Conservation (phyloP, 306 rosid genomes). For the Lithocarpus polystachyus region DNA sequence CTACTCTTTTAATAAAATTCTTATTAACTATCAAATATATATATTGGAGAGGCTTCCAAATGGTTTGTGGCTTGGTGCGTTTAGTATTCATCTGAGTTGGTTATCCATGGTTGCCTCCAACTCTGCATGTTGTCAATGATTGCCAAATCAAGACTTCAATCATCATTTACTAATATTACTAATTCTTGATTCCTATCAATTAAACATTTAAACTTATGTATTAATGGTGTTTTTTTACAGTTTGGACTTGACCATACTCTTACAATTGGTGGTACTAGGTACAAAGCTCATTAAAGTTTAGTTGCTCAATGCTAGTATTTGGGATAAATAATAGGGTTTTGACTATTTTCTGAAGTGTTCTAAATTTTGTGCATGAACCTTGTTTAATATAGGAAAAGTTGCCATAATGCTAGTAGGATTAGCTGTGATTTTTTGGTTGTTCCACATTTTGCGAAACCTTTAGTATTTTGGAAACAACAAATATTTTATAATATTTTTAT, state of each 20-base stretch:
- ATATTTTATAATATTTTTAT: not conserved
- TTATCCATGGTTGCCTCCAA: conserved; percentile 18
- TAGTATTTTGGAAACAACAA: no score
- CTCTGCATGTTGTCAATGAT: not conserved
- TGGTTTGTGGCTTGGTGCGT: not conserved
- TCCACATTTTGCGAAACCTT: no score
- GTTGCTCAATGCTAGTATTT: not conserved
- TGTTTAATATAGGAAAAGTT: not conserved
- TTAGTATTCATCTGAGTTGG: not conserved
- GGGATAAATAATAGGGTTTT: not conserved
- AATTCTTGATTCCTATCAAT: not conserved
- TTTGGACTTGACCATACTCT: conserved; percentile 97
- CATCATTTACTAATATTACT: conserved; percentile 2
- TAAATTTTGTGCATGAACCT: not conserved
- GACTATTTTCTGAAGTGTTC: not conserved
- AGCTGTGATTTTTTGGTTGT: no score
- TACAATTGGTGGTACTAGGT: conserved; percentile 92
- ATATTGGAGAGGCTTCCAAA: not conserved
- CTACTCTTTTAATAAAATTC: no score
- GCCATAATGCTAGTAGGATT: not conserved
- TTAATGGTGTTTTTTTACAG: conserved; percentile 44
- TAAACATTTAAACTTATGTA: not conserved
- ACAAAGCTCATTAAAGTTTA: conserved; percentile 18
- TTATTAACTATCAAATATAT: no score
- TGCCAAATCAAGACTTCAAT: not conserved